Evolutionary conservation across 1,139 yeast genomes (phyloP), one percentile per base, ranked within the genome.

Genomic region (Geotrichum histeridarum): DNA sequence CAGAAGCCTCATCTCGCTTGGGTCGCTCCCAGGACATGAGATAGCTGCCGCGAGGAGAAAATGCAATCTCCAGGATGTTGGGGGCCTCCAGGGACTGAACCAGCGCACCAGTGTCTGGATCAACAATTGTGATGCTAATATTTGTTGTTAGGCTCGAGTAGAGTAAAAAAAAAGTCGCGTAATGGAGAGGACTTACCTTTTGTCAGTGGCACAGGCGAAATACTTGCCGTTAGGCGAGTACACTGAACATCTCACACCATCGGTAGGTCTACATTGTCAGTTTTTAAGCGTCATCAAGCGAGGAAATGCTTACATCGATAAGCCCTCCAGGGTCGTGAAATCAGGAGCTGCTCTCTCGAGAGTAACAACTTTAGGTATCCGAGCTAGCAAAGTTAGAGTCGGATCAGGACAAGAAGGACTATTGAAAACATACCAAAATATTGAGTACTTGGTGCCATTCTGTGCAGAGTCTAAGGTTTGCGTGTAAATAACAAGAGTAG

Each of bases 1-100:
- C 90, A 38, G 73, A 67, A n/a, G 73, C 71, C 49, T 65, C 70
- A 58, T 70, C 70, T 73, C 81, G 77, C 60, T 82, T 69, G 11
- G 98, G 96, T 65, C 91, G 87, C 64, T 91, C 90, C 97, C 98
- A 94, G 49, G 95, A 81, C 63, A 90, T 81, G 60, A 93, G 72
- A 67, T 77, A 91, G 47, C 83, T 81, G n/a, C 97, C 98, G 54
- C 82, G 77, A 9, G 97, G 96, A 11, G 96, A 88, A 67, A 93
- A 89, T 61, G 82, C 83, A 64, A 93, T 72, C 66, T 93, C 98
- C 64, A 84, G 83, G 22, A 86, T 86, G 60, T 86, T 90, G 32
- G 74, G 67, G 41, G 81, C 72, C 35, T 76, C 80, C 51, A 86
- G 68, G 15, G 70, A 73, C 50, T 76, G 70, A 51, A 77, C 66